Evolutionary conservation across 192 early-diverging fungal species (phyloP).

Genomic region (Coemansia sp.): DNA sequence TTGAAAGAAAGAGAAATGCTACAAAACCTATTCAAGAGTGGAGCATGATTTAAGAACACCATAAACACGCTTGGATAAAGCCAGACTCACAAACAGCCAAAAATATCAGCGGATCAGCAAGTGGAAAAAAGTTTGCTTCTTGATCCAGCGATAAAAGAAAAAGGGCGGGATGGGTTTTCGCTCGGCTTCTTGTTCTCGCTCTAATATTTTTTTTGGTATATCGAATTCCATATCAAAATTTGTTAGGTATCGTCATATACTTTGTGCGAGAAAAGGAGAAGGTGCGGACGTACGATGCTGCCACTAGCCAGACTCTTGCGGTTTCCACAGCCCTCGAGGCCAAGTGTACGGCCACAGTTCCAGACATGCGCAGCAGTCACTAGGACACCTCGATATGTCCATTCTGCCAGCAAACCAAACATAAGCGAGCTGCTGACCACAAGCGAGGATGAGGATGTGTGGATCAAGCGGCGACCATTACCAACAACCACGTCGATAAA

Average conservation of each 20-base stretch:
- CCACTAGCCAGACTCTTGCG: neutral
- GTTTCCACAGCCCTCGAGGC: neutral
- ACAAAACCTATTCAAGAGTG: too few relatives aligned
- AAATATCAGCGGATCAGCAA: neutral
- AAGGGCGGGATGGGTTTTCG: neutral
- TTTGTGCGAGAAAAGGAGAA: neutral
- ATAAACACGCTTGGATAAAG: too few relatives aligned
- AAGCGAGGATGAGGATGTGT: constrained; percentile 9
- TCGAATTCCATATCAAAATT: neutral
- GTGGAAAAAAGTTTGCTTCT: neutral
- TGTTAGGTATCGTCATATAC: neutral
- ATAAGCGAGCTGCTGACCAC: neutral
- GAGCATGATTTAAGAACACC: too few relatives aligned
- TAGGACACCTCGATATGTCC: neutral
- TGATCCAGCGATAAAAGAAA: neutral
- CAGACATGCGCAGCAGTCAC: neutral
- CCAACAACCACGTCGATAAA: constrained; percentile 43
- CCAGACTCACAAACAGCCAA: neutral
- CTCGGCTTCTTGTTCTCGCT: too few relatives aligned
- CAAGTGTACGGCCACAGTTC: neutral
- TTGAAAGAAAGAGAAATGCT: neutral
- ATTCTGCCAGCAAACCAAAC: neutral
- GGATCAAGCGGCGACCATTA: constrained; percentile 42
- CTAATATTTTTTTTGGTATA: neutral
- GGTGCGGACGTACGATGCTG: neutral